Evolutionary conservation across 1,139 yeast species (phyloP).

Genomic region (Candida tropicalis): DNA sequence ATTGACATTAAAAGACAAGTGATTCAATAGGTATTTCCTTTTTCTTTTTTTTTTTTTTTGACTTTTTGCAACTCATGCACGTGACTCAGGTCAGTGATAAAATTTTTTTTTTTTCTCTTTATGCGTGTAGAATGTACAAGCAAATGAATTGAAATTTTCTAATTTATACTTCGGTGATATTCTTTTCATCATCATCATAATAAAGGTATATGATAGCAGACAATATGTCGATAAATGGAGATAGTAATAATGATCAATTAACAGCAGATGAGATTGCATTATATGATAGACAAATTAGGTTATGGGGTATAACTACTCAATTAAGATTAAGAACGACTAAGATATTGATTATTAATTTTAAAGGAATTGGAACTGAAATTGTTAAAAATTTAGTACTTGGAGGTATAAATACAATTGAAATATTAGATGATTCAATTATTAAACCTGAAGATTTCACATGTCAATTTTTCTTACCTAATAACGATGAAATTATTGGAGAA

Average conservation of each 20-base stretch:
- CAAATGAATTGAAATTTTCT: too few relatives aligned
- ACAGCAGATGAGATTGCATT: slow-evolving; percentile 77
- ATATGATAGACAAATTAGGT: slow-evolving; percentile 91
- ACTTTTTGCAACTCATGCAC: neutral
- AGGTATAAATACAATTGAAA: slow-evolving; percentile 78
- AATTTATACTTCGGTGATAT: too few relatives aligned
- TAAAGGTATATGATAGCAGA: neutral
- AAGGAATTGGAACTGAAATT: slow-evolving; percentile 77
- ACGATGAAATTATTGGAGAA: slow-evolving; percentile 49
- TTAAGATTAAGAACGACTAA: slow-evolving; percentile 73
- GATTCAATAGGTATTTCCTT: neutral
- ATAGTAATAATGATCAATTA: slow-evolving; percentile 1
- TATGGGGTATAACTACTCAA: slow-evolving; percentile 98
- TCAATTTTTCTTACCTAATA: slow-evolving; percentile 74
- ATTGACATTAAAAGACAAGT: slow-evolving; percentile 15
- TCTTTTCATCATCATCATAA: neutral
- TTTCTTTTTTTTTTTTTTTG: too few relatives aligned
- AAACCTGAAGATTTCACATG: slow-evolving; percentile 67
- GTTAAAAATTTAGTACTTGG: slow-evolving; percentile 86
- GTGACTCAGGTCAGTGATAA: too few relatives aligned
- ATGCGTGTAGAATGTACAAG: neutral
- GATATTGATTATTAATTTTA: slow-evolving; percentile 65
- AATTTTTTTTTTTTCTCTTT: neutral
- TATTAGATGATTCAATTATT: slow-evolving; percentile 62
- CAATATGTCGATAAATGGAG: neutral